Conservation (phyloP, 805 yeast species). For the Isabelozyma pseudorhagii region DNA sequence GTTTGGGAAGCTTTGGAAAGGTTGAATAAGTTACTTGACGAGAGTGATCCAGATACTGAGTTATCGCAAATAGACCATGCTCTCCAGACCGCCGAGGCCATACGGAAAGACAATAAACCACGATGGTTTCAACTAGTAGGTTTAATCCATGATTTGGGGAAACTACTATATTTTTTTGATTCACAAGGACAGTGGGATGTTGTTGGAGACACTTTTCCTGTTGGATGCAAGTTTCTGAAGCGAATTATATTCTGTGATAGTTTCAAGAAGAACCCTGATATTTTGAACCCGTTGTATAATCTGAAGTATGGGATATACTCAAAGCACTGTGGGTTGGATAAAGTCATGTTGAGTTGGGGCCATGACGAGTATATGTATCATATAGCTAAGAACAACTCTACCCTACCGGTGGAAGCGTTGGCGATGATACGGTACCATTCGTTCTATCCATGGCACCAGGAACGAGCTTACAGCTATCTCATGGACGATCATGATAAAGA, state of each 20-base stretch:
- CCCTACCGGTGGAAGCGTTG: conserved; percentile 60
- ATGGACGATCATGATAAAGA: conserved; percentile 62
- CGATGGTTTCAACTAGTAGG: conserved; percentile 78
- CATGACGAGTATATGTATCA: conserved; percentile 80
- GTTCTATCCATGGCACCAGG: conserved; percentile 76
- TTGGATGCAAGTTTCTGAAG: conserved; percentile 63
- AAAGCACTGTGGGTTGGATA: conserved; percentile 62
- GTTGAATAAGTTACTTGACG: conserved; percentile 61
- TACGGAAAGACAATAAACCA: conserved; percentile 63
- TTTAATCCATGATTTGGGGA: conserved; percentile 68
- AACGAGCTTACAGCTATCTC: conserved; percentile 59
- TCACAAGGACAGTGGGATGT: conserved; percentile 80
- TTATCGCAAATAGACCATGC: conserved; percentile 75
- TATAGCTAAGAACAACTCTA: conserved; percentile 61
- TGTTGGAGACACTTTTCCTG: conserved; percentile 77
- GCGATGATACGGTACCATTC: conserved; percentile 78
- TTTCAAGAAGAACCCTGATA: conserved; percentile 60
- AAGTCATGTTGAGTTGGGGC: conserved; percentile 75
- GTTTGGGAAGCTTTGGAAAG: conserved; percentile 70
- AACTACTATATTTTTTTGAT: conserved; percentile 64
- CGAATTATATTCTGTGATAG: conserved; percentile 59
- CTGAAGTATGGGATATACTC: conserved; percentile 66
- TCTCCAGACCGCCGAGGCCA: conserved; percentile 72
- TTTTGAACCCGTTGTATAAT: conserved; percentile 58
- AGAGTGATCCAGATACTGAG: conserved; percentile 74